These are phyloP conservation scores for Pinus tabuliformis DNA, from an alignment of 75 land plant species.

Conservation along the genomic window DNA sequence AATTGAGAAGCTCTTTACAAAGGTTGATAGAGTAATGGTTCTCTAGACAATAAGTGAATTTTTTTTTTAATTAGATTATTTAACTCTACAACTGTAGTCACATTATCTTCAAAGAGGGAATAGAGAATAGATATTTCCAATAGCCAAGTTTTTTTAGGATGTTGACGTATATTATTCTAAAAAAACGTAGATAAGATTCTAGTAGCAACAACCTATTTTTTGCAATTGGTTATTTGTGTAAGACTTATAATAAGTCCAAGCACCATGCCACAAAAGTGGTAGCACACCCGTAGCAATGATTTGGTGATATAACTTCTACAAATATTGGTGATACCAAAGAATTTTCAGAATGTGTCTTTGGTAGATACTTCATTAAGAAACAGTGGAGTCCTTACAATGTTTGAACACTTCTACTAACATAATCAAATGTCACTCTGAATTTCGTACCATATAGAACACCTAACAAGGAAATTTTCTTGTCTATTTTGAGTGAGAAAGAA, in stretches of 20 bases:
- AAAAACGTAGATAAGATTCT: conserved; percentile 85
- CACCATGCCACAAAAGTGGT: conserved; percentile 85
- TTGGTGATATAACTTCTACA: conserved; percentile 54
- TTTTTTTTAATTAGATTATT: too few relatives aligned
- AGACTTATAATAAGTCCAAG: conserved; percentile 79
- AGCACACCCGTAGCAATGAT: conserved; percentile 95
- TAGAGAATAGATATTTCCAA: conserved; percentile 84
- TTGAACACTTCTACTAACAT: conserved; percentile 48
- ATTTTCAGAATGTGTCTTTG: conserved; percentile 59
- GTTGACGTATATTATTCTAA: conserved; percentile 90
- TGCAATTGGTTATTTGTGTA: conserved; percentile 66
- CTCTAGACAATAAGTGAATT: too few relatives aligned
- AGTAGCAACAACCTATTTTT: conserved; percentile 75
- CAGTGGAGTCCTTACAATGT: conserved; percentile 55
- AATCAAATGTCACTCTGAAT: conserved; percentile 47
- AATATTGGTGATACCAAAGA: conserved; percentile 18
- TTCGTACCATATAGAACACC: conserved; percentile 47
- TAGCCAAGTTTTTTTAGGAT: conserved; percentile 77
- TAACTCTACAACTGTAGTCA: conserved; percentile 75
- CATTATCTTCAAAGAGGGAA: conserved; percentile 88
- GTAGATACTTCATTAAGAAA: conserved; percentile 77
- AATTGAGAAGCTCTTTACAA: too few relatives aligned
- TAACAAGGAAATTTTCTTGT: conserved; percentile 39
- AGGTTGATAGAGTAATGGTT: too few relatives aligned
- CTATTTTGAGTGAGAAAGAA: conserved; percentile 40